A percentile compares a stretch with the other conserved stretches of the same genome.
Evolutionary conservation across 2,329 filamentous ascomycete genomes (phyloP).

Genomic region (Aspergillus luchuensis): DNA sequence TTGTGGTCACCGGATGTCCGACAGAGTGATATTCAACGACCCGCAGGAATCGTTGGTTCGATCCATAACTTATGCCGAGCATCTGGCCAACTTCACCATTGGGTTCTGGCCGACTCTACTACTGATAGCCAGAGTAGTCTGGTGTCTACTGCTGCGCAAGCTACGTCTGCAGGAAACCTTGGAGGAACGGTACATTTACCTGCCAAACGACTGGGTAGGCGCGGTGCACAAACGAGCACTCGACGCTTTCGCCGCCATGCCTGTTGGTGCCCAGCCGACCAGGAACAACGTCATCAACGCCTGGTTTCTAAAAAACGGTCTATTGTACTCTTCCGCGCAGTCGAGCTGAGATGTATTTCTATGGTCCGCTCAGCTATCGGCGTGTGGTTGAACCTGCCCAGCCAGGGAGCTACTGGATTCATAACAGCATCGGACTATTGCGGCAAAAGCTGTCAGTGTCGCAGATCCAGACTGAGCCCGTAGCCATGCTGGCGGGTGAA

Average conservation of each 20-base stretch:
- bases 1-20: not conserved
- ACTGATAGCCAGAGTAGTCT: not conserved
- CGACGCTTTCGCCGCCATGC: not conserved
- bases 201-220: constrained; percentile 1
- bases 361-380: constrained; percentile 6
- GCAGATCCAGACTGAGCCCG: not conserved
- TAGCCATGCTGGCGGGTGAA: not conserved
- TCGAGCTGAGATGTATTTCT: not conserved
- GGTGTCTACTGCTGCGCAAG: not conserved
- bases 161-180: not conserved
- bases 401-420: not conserved
- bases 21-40: not conserved
- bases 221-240: not conserved
- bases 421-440: not conserved
- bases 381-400: not conserved
- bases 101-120: not conserved
- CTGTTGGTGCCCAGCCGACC: not conserved
- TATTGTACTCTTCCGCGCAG: not conserved
- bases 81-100: not conserved
- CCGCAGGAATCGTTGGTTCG: too few species aligned
- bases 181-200: not conserved
- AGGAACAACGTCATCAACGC: constrained; percentile 9
- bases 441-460: not conserved
- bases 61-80: not conserved
- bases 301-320: constrained; percentile 1